Percentiles rank a stretch among this genome's conserved stretches.
Conservation (phyloP, 768 basidiomycete genomes). For the Hemileccinum rubropunctum region DNA sequence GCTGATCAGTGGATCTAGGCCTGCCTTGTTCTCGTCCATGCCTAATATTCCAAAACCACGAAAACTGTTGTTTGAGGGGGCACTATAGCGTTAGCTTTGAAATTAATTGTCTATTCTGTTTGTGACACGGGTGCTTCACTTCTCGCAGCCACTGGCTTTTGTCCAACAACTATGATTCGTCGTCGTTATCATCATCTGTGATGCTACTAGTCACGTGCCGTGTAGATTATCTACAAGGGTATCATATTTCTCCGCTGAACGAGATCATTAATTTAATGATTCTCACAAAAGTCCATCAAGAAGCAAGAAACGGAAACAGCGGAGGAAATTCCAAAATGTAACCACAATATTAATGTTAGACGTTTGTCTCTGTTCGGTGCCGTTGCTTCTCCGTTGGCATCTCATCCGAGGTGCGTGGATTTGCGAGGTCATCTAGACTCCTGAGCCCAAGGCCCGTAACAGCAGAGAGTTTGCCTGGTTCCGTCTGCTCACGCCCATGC, state of each 20-base stretch:
- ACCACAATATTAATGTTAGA: neutral
- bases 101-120: neutral
- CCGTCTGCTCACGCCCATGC: conserved; percentile 1
- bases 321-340: too few relatives aligned
- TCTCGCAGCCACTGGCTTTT: neutral
- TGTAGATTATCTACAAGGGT: neutral
- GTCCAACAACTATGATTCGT: too few relatives aligned
- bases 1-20: conserved; percentile 26
- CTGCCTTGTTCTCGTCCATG: conserved; percentile 32
- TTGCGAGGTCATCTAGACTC: conserved; percentile 18
- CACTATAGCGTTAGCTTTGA: conserved; percentile 18
- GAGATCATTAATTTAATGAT: too few relatives aligned
- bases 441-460: conserved; percentile 29
- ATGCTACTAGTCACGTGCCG: too few relatives aligned
- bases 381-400: conserved; percentile 10
- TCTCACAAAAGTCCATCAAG: neutral
- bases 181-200: too few relatives aligned
- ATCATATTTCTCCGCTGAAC: neutral
- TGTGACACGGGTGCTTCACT: neutral
- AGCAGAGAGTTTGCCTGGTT: conserved; percentile 21
- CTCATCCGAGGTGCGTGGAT: conserved; percentile 13
- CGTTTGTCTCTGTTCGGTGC: neutral
- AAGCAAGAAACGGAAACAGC: neutral
- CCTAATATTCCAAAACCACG: conserved; percentile 36
- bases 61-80: conserved; percentile 34